Percentiles rank a stretch among this genome's conserved stretches.
These are phyloP conservation scores for Hypseocharis bilobata DNA, from an alignment of 441 rosid species.

Conservation along the genomic window DNA sequence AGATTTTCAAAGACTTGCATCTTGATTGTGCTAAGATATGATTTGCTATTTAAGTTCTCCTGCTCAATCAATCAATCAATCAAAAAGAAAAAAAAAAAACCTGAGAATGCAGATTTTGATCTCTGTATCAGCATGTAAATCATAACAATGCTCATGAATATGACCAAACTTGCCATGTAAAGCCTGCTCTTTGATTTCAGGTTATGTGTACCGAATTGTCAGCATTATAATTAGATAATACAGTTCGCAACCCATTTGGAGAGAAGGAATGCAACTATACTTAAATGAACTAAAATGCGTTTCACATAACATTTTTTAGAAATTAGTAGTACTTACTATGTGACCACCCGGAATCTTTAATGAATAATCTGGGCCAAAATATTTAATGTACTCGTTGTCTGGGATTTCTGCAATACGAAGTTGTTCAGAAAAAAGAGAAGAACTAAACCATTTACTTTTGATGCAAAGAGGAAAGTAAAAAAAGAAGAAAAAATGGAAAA, in stretches of 20 bases:
- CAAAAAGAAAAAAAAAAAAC: no score
- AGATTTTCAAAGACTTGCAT: slow-evolving; percentile 84
- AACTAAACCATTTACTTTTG: background rate
- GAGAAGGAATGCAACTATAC: background rate
- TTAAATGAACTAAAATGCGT: no score
- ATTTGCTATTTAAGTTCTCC: slow-evolving; percentile 85
- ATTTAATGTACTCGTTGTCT: slow-evolving; percentile 70
- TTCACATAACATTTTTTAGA: background rate
- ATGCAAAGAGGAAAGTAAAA: background rate
- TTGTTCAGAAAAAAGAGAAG: background rate
- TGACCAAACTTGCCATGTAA: background rate
- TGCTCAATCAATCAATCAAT: slow-evolving; percentile 27
- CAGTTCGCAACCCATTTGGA: no score
- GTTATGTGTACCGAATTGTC: no score
- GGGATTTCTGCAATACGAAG: slow-evolving; percentile 66
- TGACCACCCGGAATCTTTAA: slow-evolving; percentile 77
- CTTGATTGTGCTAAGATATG: slow-evolving; percentile 74
- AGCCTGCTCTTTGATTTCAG: no score
- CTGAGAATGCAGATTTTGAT: no score
- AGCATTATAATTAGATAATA: background rate
- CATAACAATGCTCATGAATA: background rate
- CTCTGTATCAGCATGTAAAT: background rate
- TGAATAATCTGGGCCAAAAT: slow-evolving; percentile 75
- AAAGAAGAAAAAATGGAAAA: no score
- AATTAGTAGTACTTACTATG: slow-evolving; percentile 57